These are phyloP conservation scores for Sclerotinia subarctica DNA, from an alignment of 2,329 filamentous ascomycete species.

Conservation along the genomic window DNA sequence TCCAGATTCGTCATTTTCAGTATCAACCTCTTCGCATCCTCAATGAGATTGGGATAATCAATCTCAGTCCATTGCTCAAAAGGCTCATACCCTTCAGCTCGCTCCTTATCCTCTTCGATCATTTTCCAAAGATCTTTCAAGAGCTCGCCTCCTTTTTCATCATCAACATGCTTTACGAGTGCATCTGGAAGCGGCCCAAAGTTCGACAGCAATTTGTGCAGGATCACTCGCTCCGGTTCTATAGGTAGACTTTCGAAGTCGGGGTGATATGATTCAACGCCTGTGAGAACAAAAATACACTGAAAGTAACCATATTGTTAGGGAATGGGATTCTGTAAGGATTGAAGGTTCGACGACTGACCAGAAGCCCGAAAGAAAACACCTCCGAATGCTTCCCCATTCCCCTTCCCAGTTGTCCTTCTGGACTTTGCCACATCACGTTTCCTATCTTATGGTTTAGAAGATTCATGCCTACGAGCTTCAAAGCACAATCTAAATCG, in stretches of 20 bases:
- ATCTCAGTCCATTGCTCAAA: slow-evolving; percentile 36
- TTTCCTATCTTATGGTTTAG: slow-evolving; percentile 24
- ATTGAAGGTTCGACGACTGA: slow-evolving; percentile 19
- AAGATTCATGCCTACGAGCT: slow-evolving; percentile 22
- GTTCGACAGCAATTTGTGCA: slow-evolving; percentile 35
- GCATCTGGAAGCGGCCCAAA: slow-evolving; percentile 35
- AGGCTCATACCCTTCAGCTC: slow-evolving; percentile 26
- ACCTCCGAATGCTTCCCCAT: slow-evolving; percentile 28
- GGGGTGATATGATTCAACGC: slow-evolving; percentile 31
- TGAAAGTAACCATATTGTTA: slow-evolving; percentile 22
- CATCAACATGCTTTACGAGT: slow-evolving; percentile 32
- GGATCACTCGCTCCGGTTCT: slow-evolving; percentile 35
- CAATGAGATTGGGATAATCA: slow-evolving; percentile 36
- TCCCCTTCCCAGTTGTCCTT: slow-evolving; percentile 24
- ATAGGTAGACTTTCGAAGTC: slow-evolving; percentile 30
- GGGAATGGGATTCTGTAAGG: background rate
- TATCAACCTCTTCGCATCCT: slow-evolving; percentile 36
- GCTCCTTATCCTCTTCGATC: slow-evolving; percentile 22
- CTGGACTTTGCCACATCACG: slow-evolving; percentile 27
- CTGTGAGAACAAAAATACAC: slow-evolving; percentile 34
- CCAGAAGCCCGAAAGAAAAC: slow-evolving; percentile 26
- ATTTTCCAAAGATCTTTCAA: slow-evolving; percentile 24
- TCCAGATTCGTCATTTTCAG: slow-evolving; percentile 37
- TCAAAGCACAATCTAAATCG: slow-evolving; percentile 24
- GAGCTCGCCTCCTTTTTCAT: slow-evolving; percentile 32